A percentile compares a stretch with the other conserved stretches of the same genome.
phyloP scores from a whole-genome alignment of 768 basidiomycete species.

The Xerocomellus intermedius region DNA sequence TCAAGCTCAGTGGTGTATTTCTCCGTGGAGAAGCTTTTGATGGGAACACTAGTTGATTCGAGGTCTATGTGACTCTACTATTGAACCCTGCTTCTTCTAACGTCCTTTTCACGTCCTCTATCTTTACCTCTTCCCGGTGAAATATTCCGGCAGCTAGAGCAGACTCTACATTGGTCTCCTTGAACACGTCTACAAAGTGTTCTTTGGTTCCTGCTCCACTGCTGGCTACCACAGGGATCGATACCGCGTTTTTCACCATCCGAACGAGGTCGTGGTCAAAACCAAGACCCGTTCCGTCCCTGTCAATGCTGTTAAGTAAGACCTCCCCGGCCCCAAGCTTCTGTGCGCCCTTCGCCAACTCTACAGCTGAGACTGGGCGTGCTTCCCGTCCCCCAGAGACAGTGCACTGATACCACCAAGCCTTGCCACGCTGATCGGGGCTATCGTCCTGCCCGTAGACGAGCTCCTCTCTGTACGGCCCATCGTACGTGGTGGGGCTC shows the following conservation, averaged over 20 bases:
- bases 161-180: slow-evolving; percentile 77
- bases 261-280: slow-evolving; percentile 85
- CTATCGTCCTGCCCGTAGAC: slow-evolving; percentile 44
- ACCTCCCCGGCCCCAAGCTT: slow-evolving; percentile 92
- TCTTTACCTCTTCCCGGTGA: slow-evolving; percentile 84
- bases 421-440: slow-evolving; percentile 61
- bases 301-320: slow-evolving; percentile 92
- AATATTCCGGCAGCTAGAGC: slow-evolving; percentile 97
- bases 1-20: background rate
- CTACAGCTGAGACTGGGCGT: slow-evolving; percentile 80
- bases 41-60: background rate
- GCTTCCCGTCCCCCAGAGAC: slow-evolving; percentile 88
- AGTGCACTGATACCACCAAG: slow-evolving; percentile 99
- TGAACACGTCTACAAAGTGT: slow-evolving; percentile 90
- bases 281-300: slow-evolving; percentile 89
- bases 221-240: slow-evolving; percentile 91
- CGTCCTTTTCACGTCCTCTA: slow-evolving; percentile 73
- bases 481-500: slow-evolving; percentile 59
- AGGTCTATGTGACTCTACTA: slow-evolving; percentile 35
- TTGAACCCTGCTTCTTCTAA: slow-evolving; percentile 49
- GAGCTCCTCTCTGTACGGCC: slow-evolving; percentile 65
- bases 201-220: slow-evolving; percentile 83
- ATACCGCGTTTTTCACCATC: slow-evolving; percentile 72
- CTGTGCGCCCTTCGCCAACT: slow-evolving; percentile 92
- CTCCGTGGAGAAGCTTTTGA: background rate